These are phyloP conservation scores for Dichomitus squalens DNA, from an alignment of 1,284 basidiomycete genomes.

Conservation along the genomic window DNA sequence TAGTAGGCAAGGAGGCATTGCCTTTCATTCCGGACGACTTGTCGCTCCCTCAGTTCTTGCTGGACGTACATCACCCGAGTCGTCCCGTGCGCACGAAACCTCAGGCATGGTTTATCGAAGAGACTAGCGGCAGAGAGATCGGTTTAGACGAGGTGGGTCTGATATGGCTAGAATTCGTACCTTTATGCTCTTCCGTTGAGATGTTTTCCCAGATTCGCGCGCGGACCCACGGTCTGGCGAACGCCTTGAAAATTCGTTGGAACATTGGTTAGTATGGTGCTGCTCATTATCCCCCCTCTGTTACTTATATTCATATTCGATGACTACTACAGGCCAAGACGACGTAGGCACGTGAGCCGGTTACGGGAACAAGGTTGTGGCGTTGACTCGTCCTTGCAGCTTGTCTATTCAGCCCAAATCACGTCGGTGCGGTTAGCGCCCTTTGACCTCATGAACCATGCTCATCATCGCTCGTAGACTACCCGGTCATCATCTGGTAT, in stretches of 20 bases:
- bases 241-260: slow-evolving; percentile 16
- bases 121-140: slow-evolving; percentile 50
- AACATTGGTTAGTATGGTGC: slow-evolving; percentile 13
- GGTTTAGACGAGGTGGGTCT: slow-evolving; percentile 50
- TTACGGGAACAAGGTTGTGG: slow-evolving; percentile 19
- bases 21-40: slow-evolving; percentile 64
- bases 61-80: slow-evolving; percentile 50
- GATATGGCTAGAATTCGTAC: background rate
- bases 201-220: slow-evolving; percentile 9
- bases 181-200: background rate
- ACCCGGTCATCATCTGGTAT: slow-evolving; percentile 61
- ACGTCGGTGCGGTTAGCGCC: slow-evolving; percentile 24
- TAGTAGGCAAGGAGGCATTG: slow-evolving; percentile 27
- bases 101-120: slow-evolving; percentile 60
- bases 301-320: background rate
- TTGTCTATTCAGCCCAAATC: slow-evolving; percentile 37
- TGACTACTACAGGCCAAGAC: slow-evolving; percentile 8
- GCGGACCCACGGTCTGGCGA: slow-evolving; percentile 17
- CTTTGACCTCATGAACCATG: background rate
- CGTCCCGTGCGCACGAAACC: slow-evolving; percentile 39
- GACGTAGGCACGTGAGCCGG: slow-evolving; percentile 15
- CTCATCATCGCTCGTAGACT: slow-evolving; percentile 46
- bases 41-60: slow-evolving; percentile 72
- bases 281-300: background rate
- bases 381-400: slow-evolving; percentile 20